Percentiles rank a stretch among this genome's conserved stretches.
Conservation (phyloP, 2,329 filamentous ascomycete genomes). For the Chalaropsis ovoidea region DNA sequence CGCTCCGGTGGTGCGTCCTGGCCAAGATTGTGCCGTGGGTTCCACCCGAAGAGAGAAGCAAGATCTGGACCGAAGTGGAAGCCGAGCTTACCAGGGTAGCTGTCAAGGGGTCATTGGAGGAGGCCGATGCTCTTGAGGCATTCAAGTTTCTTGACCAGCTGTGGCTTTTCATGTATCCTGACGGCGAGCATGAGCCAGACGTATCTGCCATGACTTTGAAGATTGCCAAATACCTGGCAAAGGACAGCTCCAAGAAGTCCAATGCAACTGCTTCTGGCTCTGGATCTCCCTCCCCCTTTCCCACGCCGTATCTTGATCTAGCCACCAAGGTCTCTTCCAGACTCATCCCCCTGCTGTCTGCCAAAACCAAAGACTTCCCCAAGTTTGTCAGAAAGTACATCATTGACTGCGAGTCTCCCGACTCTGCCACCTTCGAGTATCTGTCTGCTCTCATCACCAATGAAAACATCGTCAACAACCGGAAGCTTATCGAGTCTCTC, state of each 20-base stretch:
- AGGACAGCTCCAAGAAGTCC: slow-evolving; percentile 29
- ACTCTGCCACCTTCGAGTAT: slow-evolving; percentile 19
- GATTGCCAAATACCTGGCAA: slow-evolving; percentile 32
- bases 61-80: slow-evolving; percentile 33
- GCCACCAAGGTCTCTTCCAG: slow-evolving; percentile 21
- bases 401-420: slow-evolving; percentile 12
- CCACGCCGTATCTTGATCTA: slow-evolving; percentile 23
- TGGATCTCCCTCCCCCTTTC: not conserved
- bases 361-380: slow-evolving; percentile 22
- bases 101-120: slow-evolving; percentile 31
- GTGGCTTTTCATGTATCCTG: slow-evolving; percentile 35
- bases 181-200: slow-evolving; percentile 31
- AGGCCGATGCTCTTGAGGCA: slow-evolving; percentile 35
- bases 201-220: slow-evolving; percentile 31
- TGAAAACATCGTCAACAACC: slow-evolving; percentile 26
- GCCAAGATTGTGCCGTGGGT: slow-evolving; percentile 34
- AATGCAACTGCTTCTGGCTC: not conserved
- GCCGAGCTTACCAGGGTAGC: slow-evolving; percentile 32
- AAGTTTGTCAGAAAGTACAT: slow-evolving; percentile 22
- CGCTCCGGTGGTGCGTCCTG: slow-evolving; percentile 37
- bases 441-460: slow-evolving; percentile 23
- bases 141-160: slow-evolving; percentile 35
- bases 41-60: slow-evolving; percentile 29
- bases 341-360: slow-evolving; percentile 24
- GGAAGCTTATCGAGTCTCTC: slow-evolving; percentile 23